Conservation (phyloP, 495 filamentous ascomycete genomes). For the Friedmanniomyces endolithicus region DNA sequence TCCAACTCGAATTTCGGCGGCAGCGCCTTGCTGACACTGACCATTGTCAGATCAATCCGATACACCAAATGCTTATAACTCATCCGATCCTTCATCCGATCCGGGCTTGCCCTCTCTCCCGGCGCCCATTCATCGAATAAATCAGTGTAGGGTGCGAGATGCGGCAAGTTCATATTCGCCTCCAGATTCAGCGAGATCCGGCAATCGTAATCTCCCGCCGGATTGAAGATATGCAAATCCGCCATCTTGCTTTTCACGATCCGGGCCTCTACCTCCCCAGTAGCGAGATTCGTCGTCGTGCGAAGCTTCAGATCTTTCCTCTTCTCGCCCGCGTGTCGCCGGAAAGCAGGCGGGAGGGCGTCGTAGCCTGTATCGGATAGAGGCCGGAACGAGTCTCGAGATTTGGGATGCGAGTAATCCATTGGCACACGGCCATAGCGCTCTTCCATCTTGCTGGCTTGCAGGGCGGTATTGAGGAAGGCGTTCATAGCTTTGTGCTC, state of each 20-base stretch:
- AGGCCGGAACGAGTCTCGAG: constrained; percentile 71
- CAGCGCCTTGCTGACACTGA: constrained; percentile 38
- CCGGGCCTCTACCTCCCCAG: constrained; percentile 57
- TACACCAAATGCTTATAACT: constrained; percentile 77
- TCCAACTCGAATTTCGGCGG: constrained; percentile 76
- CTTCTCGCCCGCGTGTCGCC: constrained; percentile 36
- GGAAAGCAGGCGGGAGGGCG: constrained; percentile 36
- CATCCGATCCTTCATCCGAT: constrained; percentile 75
- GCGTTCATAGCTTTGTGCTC: constrained; percentile 70
- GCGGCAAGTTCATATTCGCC: constrained; percentile 60
- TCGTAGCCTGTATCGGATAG: constrained; percentile 44
- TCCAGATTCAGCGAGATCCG: constrained; percentile 84
- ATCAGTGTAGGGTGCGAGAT: constrained; percentile 36
- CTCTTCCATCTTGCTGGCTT: constrained; percentile 24
- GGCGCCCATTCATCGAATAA: constrained; percentile 19
- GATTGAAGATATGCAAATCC: constrained; percentile 69
- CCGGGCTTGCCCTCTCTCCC: constrained; percentile 28
- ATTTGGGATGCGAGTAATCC: constrained; percentile 65
- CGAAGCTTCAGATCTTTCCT: constrained; percentile 57
- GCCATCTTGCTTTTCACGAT: constrained; percentile 83
- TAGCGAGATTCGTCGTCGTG: constrained; percentile 66
- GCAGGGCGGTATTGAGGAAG: constrained; percentile 62
- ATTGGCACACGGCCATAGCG: constrained; percentile 49
- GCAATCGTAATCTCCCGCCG: constrained; percentile 62
- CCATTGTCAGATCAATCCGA: constrained; percentile 83